Evolutionary conservation across 1,284 basidiomycete genomes (phyloP).

Genomic region (Trametes versicolor): DNA sequence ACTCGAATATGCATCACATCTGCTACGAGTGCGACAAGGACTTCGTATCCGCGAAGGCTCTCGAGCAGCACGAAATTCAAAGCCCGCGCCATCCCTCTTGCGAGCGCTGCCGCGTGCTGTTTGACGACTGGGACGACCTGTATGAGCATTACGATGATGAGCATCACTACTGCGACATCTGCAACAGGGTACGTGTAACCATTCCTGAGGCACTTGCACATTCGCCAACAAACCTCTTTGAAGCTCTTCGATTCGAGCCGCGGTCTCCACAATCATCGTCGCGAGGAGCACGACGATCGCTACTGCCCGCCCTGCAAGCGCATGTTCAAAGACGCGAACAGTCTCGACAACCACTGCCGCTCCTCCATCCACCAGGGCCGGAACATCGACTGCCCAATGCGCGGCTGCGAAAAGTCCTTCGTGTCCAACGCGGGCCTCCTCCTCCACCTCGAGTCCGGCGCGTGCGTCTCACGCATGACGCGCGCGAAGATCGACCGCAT

Average conservation of each 20-base stretch:
- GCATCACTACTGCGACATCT: constrained; percentile 31
- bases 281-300: constrained; percentile 33
- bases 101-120: constrained; percentile 38
- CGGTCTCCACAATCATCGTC: constrained; percentile 38
- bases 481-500: constrained; percentile 42
- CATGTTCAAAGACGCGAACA: constrained; percentile 38
- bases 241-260: constrained; percentile 28
- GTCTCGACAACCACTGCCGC: constrained; percentile 39
- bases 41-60: constrained; percentile 26
- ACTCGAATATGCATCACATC: constrained; percentile 43
- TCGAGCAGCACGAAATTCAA: constrained; percentile 31
- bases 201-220: too few species aligned
- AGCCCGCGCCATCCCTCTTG: constrained; percentile 42
- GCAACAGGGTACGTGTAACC: constrained; percentile 29
- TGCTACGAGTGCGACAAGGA: constrained; percentile 47
- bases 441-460: constrained; percentile 46
- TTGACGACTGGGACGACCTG: constrained; percentile 30
- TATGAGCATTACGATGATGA: constrained; percentile 33
- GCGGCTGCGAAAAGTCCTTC: constrained; percentile 42
- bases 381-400: constrained; percentile 38
- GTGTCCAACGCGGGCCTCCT: constrained; percentile 44
- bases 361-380: constrained; percentile 41
- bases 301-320: constrained; percentile 43
- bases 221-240: not conserved
- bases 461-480: constrained; percentile 44